These are phyloP conservation scores for Fusarium temperatum DNA, from an alignment of 2,329 filamentous ascomycete genomes.

Conservation along the genomic window DNA sequence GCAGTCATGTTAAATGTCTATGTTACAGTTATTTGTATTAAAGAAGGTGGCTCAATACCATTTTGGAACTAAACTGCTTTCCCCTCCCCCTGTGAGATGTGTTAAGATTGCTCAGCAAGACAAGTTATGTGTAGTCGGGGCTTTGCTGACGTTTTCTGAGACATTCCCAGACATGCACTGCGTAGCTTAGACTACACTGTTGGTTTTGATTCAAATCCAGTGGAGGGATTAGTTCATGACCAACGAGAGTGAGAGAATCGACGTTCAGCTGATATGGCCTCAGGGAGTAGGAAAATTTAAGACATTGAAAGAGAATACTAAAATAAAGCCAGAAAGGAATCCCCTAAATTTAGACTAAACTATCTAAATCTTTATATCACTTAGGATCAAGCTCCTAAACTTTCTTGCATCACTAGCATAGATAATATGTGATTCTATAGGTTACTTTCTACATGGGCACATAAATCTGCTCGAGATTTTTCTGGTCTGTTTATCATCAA, in stretches of 20 bases:
- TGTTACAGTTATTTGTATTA: conserved; percentile 28
- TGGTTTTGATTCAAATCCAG: not conserved
- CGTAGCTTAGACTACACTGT: not conserved
- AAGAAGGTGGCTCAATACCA: conserved; percentile 32
- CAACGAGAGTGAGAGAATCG: not conserved
- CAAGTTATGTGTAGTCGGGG: not conserved
- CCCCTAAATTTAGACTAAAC: not conserved
- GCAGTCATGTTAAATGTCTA: conserved; percentile 29
- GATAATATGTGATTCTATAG: not conserved
- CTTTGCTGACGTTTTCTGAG: not conserved
- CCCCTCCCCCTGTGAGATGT: not conserved
- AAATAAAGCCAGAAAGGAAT: not conserved
- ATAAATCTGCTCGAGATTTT: not conserved
- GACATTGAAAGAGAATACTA: not conserved
- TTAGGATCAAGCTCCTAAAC: not conserved
- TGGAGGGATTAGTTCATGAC: not conserved
- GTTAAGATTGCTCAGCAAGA: not conserved
- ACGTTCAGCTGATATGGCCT: not conserved
- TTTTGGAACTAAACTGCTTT: not conserved
- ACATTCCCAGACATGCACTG: not conserved
- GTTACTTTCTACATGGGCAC: not conserved
- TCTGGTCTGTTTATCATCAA: conserved; percentile 45
- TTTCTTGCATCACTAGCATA: not conserved
- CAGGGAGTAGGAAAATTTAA: not conserved
- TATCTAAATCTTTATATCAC: not conserved